phyloP scores from a whole-genome alignment of 257 asterid species.

The Gentiana macrophylla region DNA sequence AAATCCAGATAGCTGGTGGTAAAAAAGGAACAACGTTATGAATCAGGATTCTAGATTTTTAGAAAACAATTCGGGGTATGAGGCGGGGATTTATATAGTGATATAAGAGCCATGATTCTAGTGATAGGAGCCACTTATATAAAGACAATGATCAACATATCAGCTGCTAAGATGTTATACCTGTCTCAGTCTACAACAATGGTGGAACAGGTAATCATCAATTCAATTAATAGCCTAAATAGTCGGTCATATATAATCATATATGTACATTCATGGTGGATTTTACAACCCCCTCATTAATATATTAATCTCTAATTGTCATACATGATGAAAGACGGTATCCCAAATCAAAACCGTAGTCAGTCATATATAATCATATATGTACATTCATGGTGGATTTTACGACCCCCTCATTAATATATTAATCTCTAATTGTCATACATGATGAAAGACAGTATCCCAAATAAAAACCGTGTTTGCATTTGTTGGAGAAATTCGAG shows the following conservation, averaged over 20 bases:
- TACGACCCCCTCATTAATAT: constrained; percentile 8
- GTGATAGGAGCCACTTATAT: constrained; percentile 57
- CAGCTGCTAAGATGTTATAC: constrained; percentile 45
- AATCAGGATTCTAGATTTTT: too few relatives aligned
- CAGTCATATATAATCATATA: too few relatives aligned
- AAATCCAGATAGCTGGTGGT: too few relatives aligned
- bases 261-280: not conserved
- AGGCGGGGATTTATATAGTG: too few relatives aligned
- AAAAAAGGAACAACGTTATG: too few relatives aligned
- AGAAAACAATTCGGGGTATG: too few relatives aligned
- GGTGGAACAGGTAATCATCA: constrained; percentile 55
- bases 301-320: not conserved
- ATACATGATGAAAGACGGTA: constrained; percentile 38
- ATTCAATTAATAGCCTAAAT: not conserved
- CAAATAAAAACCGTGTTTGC: constrained; percentile 81
- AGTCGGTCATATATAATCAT: too few relatives aligned
- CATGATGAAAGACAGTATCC: constrained; percentile 48
- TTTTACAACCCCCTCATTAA: constrained; percentile 9
- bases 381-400: not conserved
- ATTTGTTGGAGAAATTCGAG: constrained; percentile 65
- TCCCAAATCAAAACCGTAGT: constrained; percentile 65
- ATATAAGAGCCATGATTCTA: constrained; percentile 33
- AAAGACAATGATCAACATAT: constrained; percentile 53
- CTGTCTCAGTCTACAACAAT: constrained; percentile 61
- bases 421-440: not conserved